Conservation (phyloP, 768 basidiomycete genomes). For the Naganishia kalamii region DNA sequence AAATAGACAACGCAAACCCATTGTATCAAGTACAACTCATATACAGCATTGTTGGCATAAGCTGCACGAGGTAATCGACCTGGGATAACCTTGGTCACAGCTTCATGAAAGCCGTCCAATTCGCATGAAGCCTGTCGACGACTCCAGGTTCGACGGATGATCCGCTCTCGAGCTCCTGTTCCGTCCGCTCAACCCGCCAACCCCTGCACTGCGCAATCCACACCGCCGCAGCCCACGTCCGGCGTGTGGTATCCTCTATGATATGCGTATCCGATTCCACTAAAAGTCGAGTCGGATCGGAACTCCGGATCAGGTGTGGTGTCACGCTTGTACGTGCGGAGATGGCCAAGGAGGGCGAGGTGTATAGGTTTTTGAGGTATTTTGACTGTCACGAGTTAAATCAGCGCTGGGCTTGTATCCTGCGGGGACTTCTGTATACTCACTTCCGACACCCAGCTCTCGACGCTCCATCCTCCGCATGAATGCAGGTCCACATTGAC, state of each 20-base stretch:
- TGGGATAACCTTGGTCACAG: neutral
- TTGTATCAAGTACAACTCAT: neutral
- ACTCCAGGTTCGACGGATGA: conserved; percentile 50
- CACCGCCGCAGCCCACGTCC: conserved; percentile 71
- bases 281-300: conserved; percentile 63
- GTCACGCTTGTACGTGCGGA: conserved; percentile 67
- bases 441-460: conserved; percentile 74
- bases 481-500: conserved; percentile 87
- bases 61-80: neutral
- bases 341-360: conserved; percentile 81
- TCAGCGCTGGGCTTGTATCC: conserved; percentile 50
- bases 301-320: conserved; percentile 59
- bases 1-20: neutral
- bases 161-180: conserved; percentile 42
- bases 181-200: conserved; percentile 62
- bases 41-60: neutral
- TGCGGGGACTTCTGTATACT: conserved; percentile 21
- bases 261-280: conserved; percentile 80
- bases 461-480: conserved; percentile 67
- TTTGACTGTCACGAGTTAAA: conserved; percentile 36
- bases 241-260: conserved; percentile 54
- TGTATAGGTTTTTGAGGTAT: conserved; percentile 65
- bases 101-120: conserved; percentile 54
- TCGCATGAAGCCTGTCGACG: conserved; percentile 61
- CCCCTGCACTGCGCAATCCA: conserved; percentile 68